Evolutionary conservation across 2,329 filamentous ascomycete species (phyloP), one percentile per base, ranked within the genome.

Genomic region (Lachnellula occidentalis): DNA sequence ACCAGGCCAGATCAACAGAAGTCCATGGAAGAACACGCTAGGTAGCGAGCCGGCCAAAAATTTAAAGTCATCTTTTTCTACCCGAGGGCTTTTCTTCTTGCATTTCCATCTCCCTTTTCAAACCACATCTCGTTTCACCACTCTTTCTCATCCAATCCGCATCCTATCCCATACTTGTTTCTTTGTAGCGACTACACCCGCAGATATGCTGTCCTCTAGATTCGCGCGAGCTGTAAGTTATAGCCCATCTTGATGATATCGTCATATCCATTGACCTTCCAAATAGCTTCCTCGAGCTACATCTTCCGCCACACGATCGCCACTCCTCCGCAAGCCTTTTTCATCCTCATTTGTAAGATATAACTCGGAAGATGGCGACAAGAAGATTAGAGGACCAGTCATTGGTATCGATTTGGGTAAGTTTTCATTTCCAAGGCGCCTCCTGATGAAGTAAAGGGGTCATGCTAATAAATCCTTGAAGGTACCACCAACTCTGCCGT

Each of bases 401-500:
- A 96, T 97, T 70, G 94, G 94, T 86, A 96, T 97, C 73, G 92
- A 97, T 82, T 78, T 97, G 70, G 92, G 92, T 86, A 80, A 71
- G 83, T 77, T 45, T 19, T 47, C 42, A 19, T 24, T 45, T 21
- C 43, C 21, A 48, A 24, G 17, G 46, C 51, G 24, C 39, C 51
- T 54, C 45, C 21, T 43, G 21, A 1, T 9, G 56, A 45, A 55
- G 5, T 12, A 48, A 36, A 55, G 58, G 50, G 56, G n/a, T n/a
- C 45, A 60, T 61, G 50, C 60, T 67, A 24, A 45, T 31, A 66
- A 45, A 61, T 56, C 24, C 34, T 41, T 15, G 14, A 87, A 87
- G 83, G 84, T 71, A 97, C 92, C 71, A 97, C 92, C 68, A 97
- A 97, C 84, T 96, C 92, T 58, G 92, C 92, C 54, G 92, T 97